phyloP scores from a whole-genome alignment of 139 green algal species.

The Picochlorum sp. region DNA sequence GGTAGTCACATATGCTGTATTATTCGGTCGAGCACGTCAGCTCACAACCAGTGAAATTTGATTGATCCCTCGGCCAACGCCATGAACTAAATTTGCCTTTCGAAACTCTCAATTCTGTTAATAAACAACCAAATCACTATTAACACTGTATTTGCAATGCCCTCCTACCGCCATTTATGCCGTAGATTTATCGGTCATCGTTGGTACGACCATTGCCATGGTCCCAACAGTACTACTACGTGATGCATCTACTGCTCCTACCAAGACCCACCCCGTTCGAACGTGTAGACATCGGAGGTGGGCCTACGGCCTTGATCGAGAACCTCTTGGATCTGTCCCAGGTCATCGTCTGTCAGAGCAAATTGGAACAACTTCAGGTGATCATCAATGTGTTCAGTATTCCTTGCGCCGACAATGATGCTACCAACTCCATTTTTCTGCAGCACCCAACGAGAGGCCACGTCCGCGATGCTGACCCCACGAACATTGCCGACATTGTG shows the following conservation, averaged over 20 bases:
- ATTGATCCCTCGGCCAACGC: too few species aligned
- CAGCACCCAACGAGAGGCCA: constrained; percentile 74
- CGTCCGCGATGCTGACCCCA: constrained; percentile 52
- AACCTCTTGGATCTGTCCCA: constrained; percentile 47
- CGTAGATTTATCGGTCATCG: not conserved
- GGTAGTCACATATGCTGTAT: too few species aligned
- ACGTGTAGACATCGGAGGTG: constrained; percentile 61
- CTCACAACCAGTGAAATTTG: too few species aligned
- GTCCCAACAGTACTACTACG: too few species aligned
- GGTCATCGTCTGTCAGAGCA: constrained; percentile 49
- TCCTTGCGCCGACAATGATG: constrained; percentile 69
- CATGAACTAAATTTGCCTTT: too few species aligned
- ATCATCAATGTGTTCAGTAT: constrained; percentile 57
- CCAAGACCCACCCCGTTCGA: constrained; percentile 58
- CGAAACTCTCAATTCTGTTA: too few species aligned
- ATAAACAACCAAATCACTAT: too few species aligned
- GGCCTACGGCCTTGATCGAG: constrained; percentile 36
- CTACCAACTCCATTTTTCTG: constrained; percentile 32
- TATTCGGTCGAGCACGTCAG: too few species aligned
- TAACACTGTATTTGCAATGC: too few species aligned
- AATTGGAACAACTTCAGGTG: constrained; percentile 55
- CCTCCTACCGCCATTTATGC: too few species aligned
- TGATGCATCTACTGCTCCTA: not conserved
- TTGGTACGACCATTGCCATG: not conserved
- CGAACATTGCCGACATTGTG: constrained; percentile 45